These are phyloP conservation scores for Parastagonospora nodorum DNA, from an alignment of 2,329 filamentous ascomycete species.

Conservation along the genomic window DNA sequence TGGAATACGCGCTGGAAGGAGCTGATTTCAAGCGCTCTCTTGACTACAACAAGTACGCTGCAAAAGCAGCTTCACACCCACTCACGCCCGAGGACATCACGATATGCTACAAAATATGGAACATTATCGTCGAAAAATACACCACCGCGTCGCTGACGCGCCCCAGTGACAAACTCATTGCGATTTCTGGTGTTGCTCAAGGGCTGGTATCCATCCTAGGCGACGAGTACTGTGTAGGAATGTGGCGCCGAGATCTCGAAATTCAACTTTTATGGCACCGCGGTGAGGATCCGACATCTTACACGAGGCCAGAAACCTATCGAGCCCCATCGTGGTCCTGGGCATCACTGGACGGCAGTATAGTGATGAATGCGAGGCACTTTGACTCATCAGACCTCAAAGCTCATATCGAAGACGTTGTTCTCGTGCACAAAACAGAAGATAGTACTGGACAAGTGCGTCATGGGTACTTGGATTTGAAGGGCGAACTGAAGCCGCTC, in stretches of 20 bases:
- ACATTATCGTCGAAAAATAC: neutral
- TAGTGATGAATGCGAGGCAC: neutral
- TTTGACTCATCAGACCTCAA: too few relatives aligned
- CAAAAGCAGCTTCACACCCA: neutral
- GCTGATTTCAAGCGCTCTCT: neutral
- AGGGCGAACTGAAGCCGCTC: too few relatives aligned
- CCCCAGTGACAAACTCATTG: slow-evolving; percentile 12
- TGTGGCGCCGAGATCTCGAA: slow-evolving; percentile 12
- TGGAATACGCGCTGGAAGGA: too few relatives aligned
- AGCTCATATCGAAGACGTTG: slow-evolving; percentile 4
- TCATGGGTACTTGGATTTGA: too few relatives aligned
- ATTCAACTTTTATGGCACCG: slow-evolving; percentile 2
- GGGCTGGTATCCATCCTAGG: slow-evolving; percentile 4
- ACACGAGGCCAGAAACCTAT: slow-evolving; percentile 1
- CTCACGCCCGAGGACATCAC: neutral
- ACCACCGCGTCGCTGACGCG: neutral
- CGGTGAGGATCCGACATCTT: neutral
- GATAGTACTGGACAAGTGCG: too few relatives aligned
- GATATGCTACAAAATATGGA: neutral
- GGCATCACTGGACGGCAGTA: slow-evolving; percentile 10
- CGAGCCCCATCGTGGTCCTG: slow-evolving; percentile 19
- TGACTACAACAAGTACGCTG: neutral
- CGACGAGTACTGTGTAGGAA: slow-evolving; percentile 12
- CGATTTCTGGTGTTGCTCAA: slow-evolving; percentile 15
- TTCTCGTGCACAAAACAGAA: slow-evolving; percentile 2